Conservation (phyloP, 352 stramenopile genomes). For the Pythium utonaiense region DNA sequence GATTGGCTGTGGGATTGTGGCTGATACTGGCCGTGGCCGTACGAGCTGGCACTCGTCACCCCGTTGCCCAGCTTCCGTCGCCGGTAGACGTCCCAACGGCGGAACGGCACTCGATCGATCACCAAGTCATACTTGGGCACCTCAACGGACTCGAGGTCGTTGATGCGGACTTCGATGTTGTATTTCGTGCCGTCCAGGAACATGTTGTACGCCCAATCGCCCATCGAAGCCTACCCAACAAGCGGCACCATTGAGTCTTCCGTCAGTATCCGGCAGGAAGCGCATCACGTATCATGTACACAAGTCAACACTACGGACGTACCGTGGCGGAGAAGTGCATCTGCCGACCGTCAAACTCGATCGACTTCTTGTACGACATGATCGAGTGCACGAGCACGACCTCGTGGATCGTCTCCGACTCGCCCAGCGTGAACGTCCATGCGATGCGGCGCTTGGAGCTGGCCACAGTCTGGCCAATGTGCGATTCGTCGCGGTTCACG, state of each 20-base stretch:
- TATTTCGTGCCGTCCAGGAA: constrained; percentile 71
- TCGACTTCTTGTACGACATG: constrained; percentile 85
- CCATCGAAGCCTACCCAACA: constrained; percentile 65
- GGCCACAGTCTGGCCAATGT: constrained; percentile 79
- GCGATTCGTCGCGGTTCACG: constrained; percentile 63
- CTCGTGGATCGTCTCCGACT: constrained; percentile 67
- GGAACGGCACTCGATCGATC: constrained; percentile 75
- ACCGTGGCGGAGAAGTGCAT: constrained; percentile 82
- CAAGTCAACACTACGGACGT: constrained; percentile 9
- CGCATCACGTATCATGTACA: too few species aligned
- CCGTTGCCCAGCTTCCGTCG: constrained; percentile 45
- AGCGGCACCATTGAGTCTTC: too few species aligned
- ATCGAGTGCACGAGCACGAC: constrained; percentile 78
- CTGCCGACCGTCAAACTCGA: constrained; percentile 77
- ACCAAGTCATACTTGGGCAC: constrained; percentile 87
- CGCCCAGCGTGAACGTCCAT: constrained; percentile 81
- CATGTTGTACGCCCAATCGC: constrained; percentile 78
- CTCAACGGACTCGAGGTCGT: constrained; percentile 67
- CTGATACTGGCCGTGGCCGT: constrained; percentile 21
- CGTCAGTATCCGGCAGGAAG: too few species aligned
- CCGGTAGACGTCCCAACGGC: constrained; percentile 79
- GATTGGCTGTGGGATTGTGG: constrained; percentile 28
- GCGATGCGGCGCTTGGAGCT: constrained; percentile 80
- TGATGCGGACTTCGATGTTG: constrained; percentile 83
- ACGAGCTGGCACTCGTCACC: neutral